Percentiles rank a stretch among this genome's conserved stretches.
These are phyloP conservation scores for Fusarium sp. DNA, from an alignment of 2,329 filamentous ascomycete species.

Conservation along the genomic window DNA sequence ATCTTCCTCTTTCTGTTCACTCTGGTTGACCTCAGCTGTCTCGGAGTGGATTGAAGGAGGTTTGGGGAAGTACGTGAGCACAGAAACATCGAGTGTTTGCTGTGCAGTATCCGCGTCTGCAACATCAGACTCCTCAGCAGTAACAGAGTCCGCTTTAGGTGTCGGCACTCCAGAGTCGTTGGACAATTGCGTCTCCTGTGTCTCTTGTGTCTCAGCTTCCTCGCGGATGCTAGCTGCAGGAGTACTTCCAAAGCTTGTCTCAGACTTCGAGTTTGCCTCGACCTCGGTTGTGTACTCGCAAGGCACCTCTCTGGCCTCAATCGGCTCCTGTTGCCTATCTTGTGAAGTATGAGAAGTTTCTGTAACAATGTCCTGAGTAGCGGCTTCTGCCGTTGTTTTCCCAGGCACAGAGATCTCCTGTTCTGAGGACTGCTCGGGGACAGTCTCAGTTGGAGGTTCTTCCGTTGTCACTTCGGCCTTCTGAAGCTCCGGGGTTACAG, in stretches of 20 bases:
- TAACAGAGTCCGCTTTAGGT: constrained; percentile 11
- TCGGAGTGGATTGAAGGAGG: constrained; percentile 32
- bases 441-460: constrained; percentile 1
- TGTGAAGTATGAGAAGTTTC: constrained; percentile 11
- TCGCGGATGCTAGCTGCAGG: constrained; percentile 27
- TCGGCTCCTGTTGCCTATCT: constrained; percentile 33
- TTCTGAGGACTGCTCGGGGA: not conserved
- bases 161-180: constrained; percentile 28
- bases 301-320: constrained; percentile 21
- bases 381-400: constrained; percentile 5
- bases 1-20: constrained; percentile 16
- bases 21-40: not conserved
- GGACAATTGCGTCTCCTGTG: constrained; percentile 3
- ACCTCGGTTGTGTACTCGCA: constrained; percentile 16
- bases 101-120: constrained; percentile 4
- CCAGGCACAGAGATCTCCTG: not conserved
- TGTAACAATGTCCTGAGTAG: not conserved
- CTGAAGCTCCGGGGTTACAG: constrained; percentile 4
- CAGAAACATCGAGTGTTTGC: constrained; percentile 10
- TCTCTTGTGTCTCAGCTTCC: constrained; percentile 13
- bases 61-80: constrained; percentile 35
- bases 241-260: constrained; percentile 36
- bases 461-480: constrained; percentile 1
- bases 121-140: constrained; percentile 1
- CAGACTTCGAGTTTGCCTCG: constrained; percentile 36